Base-by-base conservation (phyloP, 805 yeast genomes). In the Metschnikowia vanudenii region DNA sequence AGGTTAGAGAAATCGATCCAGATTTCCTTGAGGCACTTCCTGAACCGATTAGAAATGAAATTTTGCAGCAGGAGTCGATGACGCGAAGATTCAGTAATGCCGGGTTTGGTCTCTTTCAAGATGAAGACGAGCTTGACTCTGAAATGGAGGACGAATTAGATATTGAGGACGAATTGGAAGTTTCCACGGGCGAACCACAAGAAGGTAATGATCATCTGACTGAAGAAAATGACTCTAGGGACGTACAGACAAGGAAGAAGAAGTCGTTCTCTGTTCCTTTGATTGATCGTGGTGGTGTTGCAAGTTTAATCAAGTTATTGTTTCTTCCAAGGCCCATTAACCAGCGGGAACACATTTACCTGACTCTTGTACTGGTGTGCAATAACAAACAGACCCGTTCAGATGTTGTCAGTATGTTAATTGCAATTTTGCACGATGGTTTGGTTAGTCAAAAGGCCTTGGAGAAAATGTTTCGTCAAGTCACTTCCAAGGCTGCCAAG, bases 1-100 rank as follows among this genome's bases (percentile, higher is more conserved):
- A 74, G 12, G 70, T 79, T 2, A 70, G 88, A 24, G 96, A 86
- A 55, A 78, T 88, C 43, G 95, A 84, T 54, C 84, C 89, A 0
- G 89, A 83, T 35, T 90, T 89, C 62, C 71, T 90, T 50, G 82
- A 84, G 19, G 92, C 95, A 1, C 71, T 89, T 9, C 96, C 97
- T 0, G 85, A 80, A 46, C 66, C 62, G 55, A 74, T 87, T 20
- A 70, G 94, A 19, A 78, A 79, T 17, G 86, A 82, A 51, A 81
- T 84, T 35, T 59, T 82, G 14, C 80, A 76, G 24, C 84, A 80
- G 40, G 86, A 82, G 54, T 69, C 75, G 0, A 65, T 74, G 55
- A 71, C 75, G 3, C 55, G 72, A 33, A 59, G 79, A 45, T 67
- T 66, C 49, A 58, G 72, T 1, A 53, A 54, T 10, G 48, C 49